Base-by-base conservation (phyloP, 1,284 basidiomycete species). In the Marasmius sp. region DNA sequence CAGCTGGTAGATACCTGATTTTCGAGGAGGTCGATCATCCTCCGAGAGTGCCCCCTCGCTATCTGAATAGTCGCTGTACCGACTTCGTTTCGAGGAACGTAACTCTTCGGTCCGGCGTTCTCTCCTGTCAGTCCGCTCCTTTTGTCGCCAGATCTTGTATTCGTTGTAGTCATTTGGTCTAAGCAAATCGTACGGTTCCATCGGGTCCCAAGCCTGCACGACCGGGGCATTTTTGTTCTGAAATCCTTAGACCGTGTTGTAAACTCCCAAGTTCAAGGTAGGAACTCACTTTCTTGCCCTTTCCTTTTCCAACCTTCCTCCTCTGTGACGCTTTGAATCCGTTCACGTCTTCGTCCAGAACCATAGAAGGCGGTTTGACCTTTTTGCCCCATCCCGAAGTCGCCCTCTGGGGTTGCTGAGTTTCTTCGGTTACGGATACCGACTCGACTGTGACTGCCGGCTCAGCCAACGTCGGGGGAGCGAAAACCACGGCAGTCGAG, bases 141-240 rank as follows among this genome's bases (percentile, higher is more conserved):
- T 85, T 65, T 86, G 84, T 65, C 88, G 89, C 85, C 86, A 93
- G 11, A 85, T 68, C 69, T 93, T 93, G 78, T 87, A 93, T 68
- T 93, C 92, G 66, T 88, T 88, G 74, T 94, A 95, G 67, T 95
- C 93, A 65, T 94, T 94, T 2, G 93, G 93, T 38, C 89, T 84
- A 36, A 87, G 74, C 3, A 92, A 89, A 65, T 94, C 92, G 69
- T 95, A 95, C 37, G 79, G 80, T 67, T 94, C 92, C 61, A 75
- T 74, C 8, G 92, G 92, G 72, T 93, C 91, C 92, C 92, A 93
- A 2, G 83, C 74, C 1, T 74, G 74, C 2, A 84, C 65, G 7
- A 79, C 73, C 51, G 81, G 82, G 0, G 78, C 73, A 67, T 84
- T 81, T 66, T 88, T 89, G 68, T 89, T 87, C 88, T 92, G 67